Base-by-base conservation (phyloP, 345 rosid genomes). In the Eucalyptus erythrocorys region DNA sequence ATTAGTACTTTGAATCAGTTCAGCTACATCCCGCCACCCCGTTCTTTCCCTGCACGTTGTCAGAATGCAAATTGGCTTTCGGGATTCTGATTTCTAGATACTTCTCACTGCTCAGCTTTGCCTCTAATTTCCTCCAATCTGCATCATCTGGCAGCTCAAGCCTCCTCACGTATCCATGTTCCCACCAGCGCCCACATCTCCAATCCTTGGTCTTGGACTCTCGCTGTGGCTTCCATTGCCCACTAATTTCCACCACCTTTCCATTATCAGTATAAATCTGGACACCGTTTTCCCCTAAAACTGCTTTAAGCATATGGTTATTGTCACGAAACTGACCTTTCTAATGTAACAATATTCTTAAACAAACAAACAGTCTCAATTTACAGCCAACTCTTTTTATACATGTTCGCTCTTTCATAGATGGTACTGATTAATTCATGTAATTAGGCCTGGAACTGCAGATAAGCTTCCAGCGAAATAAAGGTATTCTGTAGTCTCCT, bases 181-280 rank as follows among this genome's bases (percentile, higher is more conserved):
- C 97, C 99, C 98, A 97, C 99, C 99, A 97, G 32, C 92, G 91
- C 48, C 94, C 95, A 87, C 92, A 94, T 90, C 96, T 94, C 99
- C 99, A 97, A 61, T 97, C 99, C 88, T 91, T 92, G 42, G 91
- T 51, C 90, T 91, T 94, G 4, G 87, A 26, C 88, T 90, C 92
- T 87, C 82, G 92, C 84, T 91, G 92, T 66, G 88, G 93, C 92
- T 93, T 94, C 96, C 95, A 95, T 79, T 91, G 95, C 87, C 96
- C 99, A 90, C 95, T 93, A 42, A 97, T 95, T 88, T 97, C 98
- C 94, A 97, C 87, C 81, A 94, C 92, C 92, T 95, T 95, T 88
- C 94, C 97, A 15, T 95, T 92, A 87, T 95, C 97, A 9, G 93
- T 93, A 66, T 89, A 92, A 85, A 96, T 87, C 86, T 89, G 91